Evolutionary conservation across 2,329 filamentous ascomycete species (phyloP).

Genomic region (Alternaria sp.): DNA sequence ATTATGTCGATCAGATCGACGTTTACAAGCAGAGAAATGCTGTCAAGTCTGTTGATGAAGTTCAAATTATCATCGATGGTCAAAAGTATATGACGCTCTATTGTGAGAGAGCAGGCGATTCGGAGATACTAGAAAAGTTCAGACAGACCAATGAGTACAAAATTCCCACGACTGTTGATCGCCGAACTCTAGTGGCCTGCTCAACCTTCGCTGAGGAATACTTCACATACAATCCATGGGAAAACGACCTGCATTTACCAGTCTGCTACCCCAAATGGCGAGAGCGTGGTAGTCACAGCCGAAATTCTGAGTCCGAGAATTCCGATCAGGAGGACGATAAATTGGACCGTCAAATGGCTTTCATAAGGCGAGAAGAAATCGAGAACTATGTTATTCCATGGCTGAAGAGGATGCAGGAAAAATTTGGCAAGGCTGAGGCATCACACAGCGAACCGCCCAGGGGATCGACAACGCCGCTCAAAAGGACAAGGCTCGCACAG

Average conservation of each 20-base stretch:
- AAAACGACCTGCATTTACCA: slow-evolving; percentile 18
- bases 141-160: too few species aligned
- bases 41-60: not conserved
- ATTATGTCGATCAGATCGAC: slow-evolving; percentile 16
- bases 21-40: slow-evolving; percentile 2
- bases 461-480: not conserved
- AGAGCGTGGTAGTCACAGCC: not conserved
- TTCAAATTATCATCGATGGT: slow-evolving; percentile 12
- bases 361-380: slow-evolving; percentile 20
- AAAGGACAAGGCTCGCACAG: not conserved
- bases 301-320: too few species aligned
- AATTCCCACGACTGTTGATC: slow-evolving; percentile 11
- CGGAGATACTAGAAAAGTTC: not conserved
- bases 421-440: not conserved
- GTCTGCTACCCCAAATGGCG: slow-evolving; percentile 17
- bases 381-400: slow-evolving; percentile 25
- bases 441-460: not conserved
- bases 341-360: slow-evolving; percentile 18
- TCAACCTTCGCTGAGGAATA: slow-evolving; percentile 23
- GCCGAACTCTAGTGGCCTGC: slow-evolving; percentile 18
- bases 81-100: slow-evolving; percentile 11
- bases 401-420: slow-evolving; percentile 14
- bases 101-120: not conserved
- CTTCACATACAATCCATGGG: slow-evolving; percentile 20
- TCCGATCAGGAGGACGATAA: too few species aligned